Evolutionary conservation across 495 filamentous ascomycete genomes (phyloP).

Genomic region (Trichocladium antarcticum): DNA sequence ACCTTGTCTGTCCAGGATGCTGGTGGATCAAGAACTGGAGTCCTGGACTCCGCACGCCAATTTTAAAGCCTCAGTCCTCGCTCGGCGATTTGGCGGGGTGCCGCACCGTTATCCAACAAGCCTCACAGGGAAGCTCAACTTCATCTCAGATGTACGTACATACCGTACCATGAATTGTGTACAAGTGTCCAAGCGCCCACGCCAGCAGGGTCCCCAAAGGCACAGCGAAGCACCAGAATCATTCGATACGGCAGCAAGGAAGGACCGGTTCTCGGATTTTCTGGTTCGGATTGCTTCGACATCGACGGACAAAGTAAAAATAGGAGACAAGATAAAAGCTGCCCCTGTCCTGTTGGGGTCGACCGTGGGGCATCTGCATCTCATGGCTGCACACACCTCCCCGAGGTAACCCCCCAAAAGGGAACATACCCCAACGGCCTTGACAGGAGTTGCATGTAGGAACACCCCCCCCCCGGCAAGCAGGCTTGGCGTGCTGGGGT

Average conservation of each 20-base stretch:
- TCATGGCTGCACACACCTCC: constrained; percentile 6
- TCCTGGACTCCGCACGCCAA: constrained; percentile 12
- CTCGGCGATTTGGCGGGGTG: constrained; percentile 8
- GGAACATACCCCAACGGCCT: constrained; percentile 1
- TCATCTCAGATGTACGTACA: neutral
- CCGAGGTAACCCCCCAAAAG: constrained; percentile 5
- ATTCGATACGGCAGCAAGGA: neutral
- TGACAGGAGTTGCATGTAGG: constrained; percentile 5
- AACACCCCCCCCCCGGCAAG: constrained; percentile 5
- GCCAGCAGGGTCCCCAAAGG: neutral
- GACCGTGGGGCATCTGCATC: neutral
- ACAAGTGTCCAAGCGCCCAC: neutral
- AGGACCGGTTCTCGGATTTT: neutral
- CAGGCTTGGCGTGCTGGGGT: constrained; percentile 9
- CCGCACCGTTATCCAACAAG: constrained; percentile 1
- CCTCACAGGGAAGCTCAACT: constrained; percentile 3
- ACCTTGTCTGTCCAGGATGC: neutral
- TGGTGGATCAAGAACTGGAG: constrained; percentile 10
- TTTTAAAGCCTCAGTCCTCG: constrained; percentile 10
- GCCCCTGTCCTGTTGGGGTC: neutral
- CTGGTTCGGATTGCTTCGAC: neutral
- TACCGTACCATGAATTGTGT: neutral
- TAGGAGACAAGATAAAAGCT: neutral
- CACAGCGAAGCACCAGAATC: neutral
- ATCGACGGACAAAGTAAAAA: neutral